Evolutionary conservation across 2,329 filamentous ascomycete species (phyloP), one percentile per base, ranked within the genome.

Genomic region (Rhynchosporium secalis): DNA sequence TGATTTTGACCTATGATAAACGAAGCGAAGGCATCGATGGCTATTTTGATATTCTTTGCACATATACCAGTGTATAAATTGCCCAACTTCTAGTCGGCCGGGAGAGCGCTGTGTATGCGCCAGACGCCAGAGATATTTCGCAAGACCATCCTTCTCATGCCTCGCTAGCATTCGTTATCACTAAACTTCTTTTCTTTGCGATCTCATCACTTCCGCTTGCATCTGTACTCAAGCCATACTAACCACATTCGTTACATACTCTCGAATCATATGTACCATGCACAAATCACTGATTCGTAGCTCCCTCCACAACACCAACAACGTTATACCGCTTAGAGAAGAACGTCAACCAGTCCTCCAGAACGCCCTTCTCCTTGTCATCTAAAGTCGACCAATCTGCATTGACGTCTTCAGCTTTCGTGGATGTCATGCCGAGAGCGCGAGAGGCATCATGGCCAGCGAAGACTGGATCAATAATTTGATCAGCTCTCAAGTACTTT

Each of bases 301-400:
- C 84, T 41, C 83, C 84, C 63, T 82, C 78, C 15, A 90, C 85
- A 61, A 81, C 75, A 13, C 91, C 92, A 52, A 96, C 86, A 57
- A 98, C 84, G 72, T 96, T 98, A 79, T 99, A 99, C 62, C 95
- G 84, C 80, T 98, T 99, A 69, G 89, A 91, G 78, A 99, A 99
- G 78, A 96, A 99, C 1, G 90, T 96, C 66, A 89, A 86, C 95
- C 95, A 99, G 76, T 99, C 95, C 59, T 94, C 84, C 65, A 99
- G 79, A 3, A 90, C 88, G 31, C 85, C 86, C 79, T 95, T 91
- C 75, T 97, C 88, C 77, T 95, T 92, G 28, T 96, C 92, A 13
- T 82, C 81, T 57, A 99, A 80, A 72, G 92, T 90, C 62, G 88
- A 81, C 90, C 91, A 98, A 56, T 97, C 89, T 2, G 95, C 80